Evolutionary conservation across 1,284 basidiomycete species (phyloP).

Genomic region (Puccinia triticina): DNA sequence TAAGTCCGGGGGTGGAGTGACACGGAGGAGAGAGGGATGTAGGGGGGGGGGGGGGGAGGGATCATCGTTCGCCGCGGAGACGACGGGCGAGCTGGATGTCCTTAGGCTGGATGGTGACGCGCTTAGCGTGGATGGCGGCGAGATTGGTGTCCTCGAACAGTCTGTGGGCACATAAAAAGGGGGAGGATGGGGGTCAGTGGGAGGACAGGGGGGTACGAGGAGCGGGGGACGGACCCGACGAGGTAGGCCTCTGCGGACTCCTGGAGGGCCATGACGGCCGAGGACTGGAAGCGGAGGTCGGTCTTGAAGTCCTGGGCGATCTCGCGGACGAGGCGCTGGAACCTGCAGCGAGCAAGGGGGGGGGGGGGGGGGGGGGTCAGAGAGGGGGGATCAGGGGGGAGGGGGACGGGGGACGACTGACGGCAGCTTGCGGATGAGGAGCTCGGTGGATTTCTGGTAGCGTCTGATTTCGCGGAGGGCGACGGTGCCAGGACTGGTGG

Average conservation of each 20-base stretch:
- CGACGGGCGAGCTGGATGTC: slow-evolving; percentile 78
- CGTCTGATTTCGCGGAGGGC: slow-evolving; percentile 58
- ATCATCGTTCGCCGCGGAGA: slow-evolving; percentile 73
- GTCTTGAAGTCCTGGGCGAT: slow-evolving; percentile 63
- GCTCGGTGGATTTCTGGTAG: slow-evolving; percentile 62
- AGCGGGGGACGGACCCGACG: slow-evolving; percentile 55
- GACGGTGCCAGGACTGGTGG: slow-evolving; percentile 57
- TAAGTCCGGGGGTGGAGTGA: too few species aligned
- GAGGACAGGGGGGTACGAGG: neutral
- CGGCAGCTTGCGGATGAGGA: slow-evolving; percentile 62
- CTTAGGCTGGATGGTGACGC: slow-evolving; percentile 66
- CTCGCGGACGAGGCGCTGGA: slow-evolving; percentile 57
- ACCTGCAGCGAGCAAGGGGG: slow-evolving; percentile 51
- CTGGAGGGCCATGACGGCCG: slow-evolving; percentile 64
- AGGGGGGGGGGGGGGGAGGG: neutral
- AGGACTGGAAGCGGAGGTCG: slow-evolving; percentile 72
- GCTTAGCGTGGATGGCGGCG: slow-evolving; percentile 64
- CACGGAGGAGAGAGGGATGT: neutral
- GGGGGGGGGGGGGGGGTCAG: neutral
- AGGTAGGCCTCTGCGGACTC: slow-evolving; percentile 69
- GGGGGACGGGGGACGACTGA: slow-evolving; percentile 24
- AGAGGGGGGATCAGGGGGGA: neutral
- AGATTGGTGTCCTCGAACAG: slow-evolving; percentile 65
- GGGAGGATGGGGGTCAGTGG: neutral
- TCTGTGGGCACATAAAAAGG: slow-evolving; percentile 54